phyloP scores from a whole-genome alignment of 495 filamentous ascomycete genomes.

The Saxophila tyrrhenica region DNA sequence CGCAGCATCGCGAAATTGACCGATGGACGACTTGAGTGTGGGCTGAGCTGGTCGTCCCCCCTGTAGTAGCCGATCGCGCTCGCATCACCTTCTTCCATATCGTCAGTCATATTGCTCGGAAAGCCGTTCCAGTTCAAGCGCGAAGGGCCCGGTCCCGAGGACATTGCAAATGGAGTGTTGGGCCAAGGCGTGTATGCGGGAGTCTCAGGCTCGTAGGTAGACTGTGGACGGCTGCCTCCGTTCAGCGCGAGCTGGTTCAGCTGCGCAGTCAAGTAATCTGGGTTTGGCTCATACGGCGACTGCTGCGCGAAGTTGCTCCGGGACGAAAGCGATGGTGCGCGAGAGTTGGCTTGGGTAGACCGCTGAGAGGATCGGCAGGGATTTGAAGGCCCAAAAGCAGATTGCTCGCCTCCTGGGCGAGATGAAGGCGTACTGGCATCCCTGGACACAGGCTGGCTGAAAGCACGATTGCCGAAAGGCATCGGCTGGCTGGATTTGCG shows the following conservation, averaged over 20 bases:
- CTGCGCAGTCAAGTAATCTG: neutral
- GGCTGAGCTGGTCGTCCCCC: neutral
- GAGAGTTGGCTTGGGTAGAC: constrained; percentile 7
- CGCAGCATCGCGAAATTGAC: neutral
- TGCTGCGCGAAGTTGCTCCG: constrained; percentile 4
- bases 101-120: neutral
- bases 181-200: neutral
- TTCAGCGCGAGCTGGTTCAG: constrained; percentile 9
- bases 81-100: neutral
- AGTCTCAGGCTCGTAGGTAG: neutral
- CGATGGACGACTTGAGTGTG: neutral
- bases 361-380: constrained; percentile 2
- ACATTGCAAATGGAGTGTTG: neutral
- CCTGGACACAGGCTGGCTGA: constrained; percentile 28
- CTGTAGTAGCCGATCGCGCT: neutral
- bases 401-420: constrained; percentile 25
- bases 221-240: constrained; percentile 1
- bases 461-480: constrained; percentile 19
- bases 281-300: neutral
- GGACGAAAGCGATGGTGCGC: constrained; percentile 9
- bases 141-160: neutral
- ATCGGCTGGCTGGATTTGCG: constrained; percentile 9
- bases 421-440: constrained; percentile 34
- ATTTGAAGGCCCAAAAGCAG: neutral
- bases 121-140: neutral